phyloP scores from a whole-genome alignment of 108 stramenopile species.

The Nitzschia sp. region DNA sequence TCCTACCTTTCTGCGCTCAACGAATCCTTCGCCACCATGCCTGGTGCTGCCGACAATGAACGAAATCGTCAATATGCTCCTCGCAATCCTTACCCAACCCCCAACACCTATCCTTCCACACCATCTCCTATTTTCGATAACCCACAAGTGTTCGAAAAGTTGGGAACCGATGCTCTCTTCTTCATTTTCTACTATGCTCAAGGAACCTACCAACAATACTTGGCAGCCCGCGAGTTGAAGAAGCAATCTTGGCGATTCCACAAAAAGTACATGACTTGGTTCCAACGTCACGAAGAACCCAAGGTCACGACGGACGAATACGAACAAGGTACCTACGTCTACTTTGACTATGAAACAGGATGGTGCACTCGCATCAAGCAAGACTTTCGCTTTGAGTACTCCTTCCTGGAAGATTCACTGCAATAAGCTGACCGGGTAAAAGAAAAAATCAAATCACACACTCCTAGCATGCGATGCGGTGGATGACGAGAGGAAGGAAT shows the following conservation, averaged over 20 bases:
- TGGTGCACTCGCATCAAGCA: slow-evolving; percentile 98
- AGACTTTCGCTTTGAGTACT: slow-evolving; percentile 97
- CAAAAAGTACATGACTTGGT: slow-evolving; percentile 99
- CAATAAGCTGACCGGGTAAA: slow-evolving; percentile 28
- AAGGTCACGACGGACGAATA: slow-evolving; percentile 97
- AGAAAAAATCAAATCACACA: not conserved
- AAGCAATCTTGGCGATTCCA: slow-evolving; percentile 99
- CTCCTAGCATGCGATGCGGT: too few species aligned
- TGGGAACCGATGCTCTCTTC: slow-evolving; percentile 97
- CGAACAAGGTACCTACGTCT: slow-evolving; percentile 99
- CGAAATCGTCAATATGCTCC: slow-evolving; percentile 79
- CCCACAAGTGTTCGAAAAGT: slow-evolving; percentile 93
- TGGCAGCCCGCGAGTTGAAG: slow-evolving; percentile 97
- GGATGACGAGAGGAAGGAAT: too few species aligned
- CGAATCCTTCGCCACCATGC: slow-evolving; percentile 77
- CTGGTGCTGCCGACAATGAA: slow-evolving; percentile 62
- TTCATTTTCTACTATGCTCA: slow-evolving; percentile 99
- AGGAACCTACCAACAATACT: slow-evolving; percentile 97
- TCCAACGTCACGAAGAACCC: slow-evolving; percentile 96
- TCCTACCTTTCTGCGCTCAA: slow-evolving; percentile 44
- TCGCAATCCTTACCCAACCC: slow-evolving; percentile 90
- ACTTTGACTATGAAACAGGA: slow-evolving; percentile 98
- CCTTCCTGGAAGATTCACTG: slow-evolving; percentile 93
- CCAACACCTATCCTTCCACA: slow-evolving; percentile 83
- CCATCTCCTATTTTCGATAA: slow-evolving; percentile 90